These are phyloP conservation scores for Pyricularia pennisetigena DNA, from an alignment of 2,329 filamentous ascomycete genomes.

Conservation along the genomic window DNA sequence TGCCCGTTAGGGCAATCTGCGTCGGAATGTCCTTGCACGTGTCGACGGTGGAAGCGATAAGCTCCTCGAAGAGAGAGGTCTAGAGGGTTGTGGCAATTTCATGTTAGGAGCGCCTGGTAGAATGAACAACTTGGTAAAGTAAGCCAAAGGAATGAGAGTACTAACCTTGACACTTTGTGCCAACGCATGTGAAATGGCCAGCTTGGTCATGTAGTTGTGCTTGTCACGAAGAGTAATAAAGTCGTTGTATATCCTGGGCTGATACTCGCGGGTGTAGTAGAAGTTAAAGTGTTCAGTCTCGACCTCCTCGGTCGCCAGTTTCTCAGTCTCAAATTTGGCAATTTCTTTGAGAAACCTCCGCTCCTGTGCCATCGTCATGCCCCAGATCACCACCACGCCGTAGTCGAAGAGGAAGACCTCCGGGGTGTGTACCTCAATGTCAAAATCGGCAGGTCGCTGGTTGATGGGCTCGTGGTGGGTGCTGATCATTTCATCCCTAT, in stretches of 20 bases:
- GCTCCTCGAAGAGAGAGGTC: conserved; percentile 92
- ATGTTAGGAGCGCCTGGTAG: conserved; percentile 10
- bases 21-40: conserved; percentile 87
- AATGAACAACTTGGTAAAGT: neutral
- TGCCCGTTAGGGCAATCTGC: conserved; percentile 86
- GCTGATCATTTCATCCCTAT: neutral
- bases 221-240: conserved; percentile 94
- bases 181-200: conserved; percentile 90
- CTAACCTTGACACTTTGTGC: conserved; percentile 86
- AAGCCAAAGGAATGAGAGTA: neutral
- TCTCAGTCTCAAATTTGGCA: conserved; percentile 86
- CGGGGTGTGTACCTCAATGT: conserved; percentile 80
- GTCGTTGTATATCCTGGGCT: conserved; percentile 98
- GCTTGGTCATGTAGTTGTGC: conserved; percentile 94
- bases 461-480: conserved; percentile 6
- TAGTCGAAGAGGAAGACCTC: conserved; percentile 97
- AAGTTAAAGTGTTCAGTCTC: conserved; percentile 99
- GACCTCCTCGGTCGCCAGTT: conserved; percentile 77
- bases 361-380: conserved; percentile 87
- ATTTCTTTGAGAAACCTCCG: conserved; percentile 88
- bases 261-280: conserved; percentile 96
- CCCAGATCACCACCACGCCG: conserved; percentile 96
- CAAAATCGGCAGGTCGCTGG: conserved; percentile 52
- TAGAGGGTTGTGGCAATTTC: conserved; percentile 20
- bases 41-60: conserved; percentile 88